Base-by-base conservation (phyloP, 257 asterid species). In the Haberlea rhodopensis region DNA sequence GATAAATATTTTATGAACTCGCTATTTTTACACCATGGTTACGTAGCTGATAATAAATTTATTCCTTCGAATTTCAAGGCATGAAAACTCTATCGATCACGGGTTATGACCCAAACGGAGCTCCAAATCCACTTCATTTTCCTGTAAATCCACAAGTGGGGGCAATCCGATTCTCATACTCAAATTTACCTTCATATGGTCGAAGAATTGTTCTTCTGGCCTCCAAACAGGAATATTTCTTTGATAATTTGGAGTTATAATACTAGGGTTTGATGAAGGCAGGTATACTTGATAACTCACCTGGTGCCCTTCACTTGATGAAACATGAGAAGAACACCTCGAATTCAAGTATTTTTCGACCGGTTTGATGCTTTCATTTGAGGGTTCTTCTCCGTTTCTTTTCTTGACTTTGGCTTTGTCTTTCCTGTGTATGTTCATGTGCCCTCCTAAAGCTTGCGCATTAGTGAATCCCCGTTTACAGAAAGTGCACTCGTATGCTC, bases 371-470 rank as follows among this genome's bases (percentile, higher is more conserved):
- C n/a, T 60, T 26, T 51, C 19, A 21, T 26, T 58, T 0, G 70
- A 70, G 45, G 75, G 15, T n/a, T 65, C 68, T 18, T 71, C 70
- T 1, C 31, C 62, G 55, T 45, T 72, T 3, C 75, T 81, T 16
- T 78, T 72, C 80, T 82, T 84, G 29, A 79, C 84, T 53, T 79
- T 84, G 37, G 84, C 67, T 60, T 83, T 88, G 28, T 91, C 98
- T 66, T 84, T 91, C 64, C 98, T 70, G 53, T 91, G 96, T 67
- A 91, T 88, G 57, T 91, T 91, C 98, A 91, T 88, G 65, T 91
- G 98, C 0, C 98, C 98, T 0, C 98, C 98, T 10, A 91, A 73
- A 19, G 98, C 96, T 40, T 91, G 96, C 2, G 95, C 98, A 67
- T 86, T 91, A 0, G 96, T 91, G 67, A 91, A 91, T 0, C 96